phyloP scores from a whole-genome alignment of 495 filamentous ascomycete genomes.

The Penicillium flavigenum region DNA sequence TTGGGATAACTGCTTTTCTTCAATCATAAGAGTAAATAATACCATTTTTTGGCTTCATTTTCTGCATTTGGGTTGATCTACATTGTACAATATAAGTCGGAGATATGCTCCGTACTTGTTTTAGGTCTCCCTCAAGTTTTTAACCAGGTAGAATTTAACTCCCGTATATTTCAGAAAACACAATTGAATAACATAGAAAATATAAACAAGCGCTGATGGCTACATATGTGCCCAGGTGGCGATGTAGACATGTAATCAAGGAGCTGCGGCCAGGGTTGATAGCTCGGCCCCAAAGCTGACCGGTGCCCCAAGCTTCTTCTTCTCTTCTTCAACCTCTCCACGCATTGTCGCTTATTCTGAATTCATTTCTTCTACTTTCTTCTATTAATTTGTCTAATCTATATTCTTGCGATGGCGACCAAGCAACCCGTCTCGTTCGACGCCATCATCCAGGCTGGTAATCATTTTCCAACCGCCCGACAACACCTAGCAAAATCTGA shows the following conservation, averaged over 20 bases:
- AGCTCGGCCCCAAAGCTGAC: neutral
- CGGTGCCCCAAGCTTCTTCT: neutral
- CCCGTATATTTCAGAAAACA: neutral
- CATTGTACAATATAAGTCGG: neutral
- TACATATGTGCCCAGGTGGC: neutral
- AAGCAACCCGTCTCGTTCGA: conserved; percentile 58
- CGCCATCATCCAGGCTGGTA: conserved; percentile 65
- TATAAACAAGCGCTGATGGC: neutral
- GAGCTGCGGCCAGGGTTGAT: neutral
- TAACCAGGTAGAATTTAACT: neutral
- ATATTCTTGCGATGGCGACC: conserved; percentile 42
- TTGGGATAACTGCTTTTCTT: conserved; percentile 47
- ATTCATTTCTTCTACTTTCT: neutral
- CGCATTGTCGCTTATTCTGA: neutral
- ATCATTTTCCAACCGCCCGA: conserved; percentile 7
- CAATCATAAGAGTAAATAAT: neutral
- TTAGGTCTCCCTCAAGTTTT: neutral
- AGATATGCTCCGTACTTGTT: neutral
- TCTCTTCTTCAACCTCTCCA: neutral
- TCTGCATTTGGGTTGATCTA: neutral
- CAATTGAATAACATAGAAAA: neutral
- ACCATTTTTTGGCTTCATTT: neutral
- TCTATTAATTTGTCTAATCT: conserved; percentile 3
- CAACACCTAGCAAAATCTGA: conserved; percentile 4
- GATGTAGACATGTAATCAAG: conserved; percentile 1